These are phyloP conservation scores for Auricularia sp. DNA, from an alignment of 768 basidiomycete species.

Conservation along the genomic window DNA sequence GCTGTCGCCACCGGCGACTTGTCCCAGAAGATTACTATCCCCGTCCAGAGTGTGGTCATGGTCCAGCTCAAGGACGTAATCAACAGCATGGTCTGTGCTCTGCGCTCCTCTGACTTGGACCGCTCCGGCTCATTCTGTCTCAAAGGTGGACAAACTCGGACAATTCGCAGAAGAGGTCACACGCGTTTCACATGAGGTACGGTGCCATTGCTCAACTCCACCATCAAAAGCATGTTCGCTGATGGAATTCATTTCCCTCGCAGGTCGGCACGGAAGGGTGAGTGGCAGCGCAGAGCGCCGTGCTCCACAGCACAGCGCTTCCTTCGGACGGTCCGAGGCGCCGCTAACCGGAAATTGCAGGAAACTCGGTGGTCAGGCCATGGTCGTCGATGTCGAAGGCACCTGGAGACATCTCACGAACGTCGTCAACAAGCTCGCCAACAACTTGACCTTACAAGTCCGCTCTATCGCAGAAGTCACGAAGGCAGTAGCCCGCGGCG, in stretches of 20 bases:
- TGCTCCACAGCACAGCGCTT: constrained; percentile 26
- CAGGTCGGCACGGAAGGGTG: constrained; percentile 68
- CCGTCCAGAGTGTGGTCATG: constrained; percentile 71
- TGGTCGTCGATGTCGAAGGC: constrained; percentile 85
- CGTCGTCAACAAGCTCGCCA: constrained; percentile 72
- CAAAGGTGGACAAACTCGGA: constrained; percentile 57
- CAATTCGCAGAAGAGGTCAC: constrained; percentile 90
- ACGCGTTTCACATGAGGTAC: constrained; percentile 57
- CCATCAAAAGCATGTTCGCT: neutral
- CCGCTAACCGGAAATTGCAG: constrained; percentile 18
- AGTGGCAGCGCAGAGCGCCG: constrained; percentile 4
- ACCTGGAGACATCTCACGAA: constrained; percentile 82
- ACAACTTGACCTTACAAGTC: constrained; percentile 69
- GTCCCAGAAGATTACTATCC: constrained; percentile 69
- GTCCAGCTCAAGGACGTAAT: constrained; percentile 72
- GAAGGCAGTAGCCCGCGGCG: constrained; percentile 82
- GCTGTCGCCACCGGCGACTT: constrained; percentile 69
- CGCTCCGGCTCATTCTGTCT: neutral
- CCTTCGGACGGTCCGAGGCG: too few species aligned
- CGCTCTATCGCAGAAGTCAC: constrained; percentile 79
- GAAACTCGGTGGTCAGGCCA: constrained; percentile 79
- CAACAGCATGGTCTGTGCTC: constrained; percentile 45
- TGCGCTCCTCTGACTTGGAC: neutral
- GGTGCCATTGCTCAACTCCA: neutral
- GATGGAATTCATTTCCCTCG: neutral